Percentiles rank a stretch among this genome's conserved stretches.
Evolutionary conservation across 2,329 filamentous ascomycete genomes (phyloP).

Genomic region (Colletotrichum incanum): DNA sequence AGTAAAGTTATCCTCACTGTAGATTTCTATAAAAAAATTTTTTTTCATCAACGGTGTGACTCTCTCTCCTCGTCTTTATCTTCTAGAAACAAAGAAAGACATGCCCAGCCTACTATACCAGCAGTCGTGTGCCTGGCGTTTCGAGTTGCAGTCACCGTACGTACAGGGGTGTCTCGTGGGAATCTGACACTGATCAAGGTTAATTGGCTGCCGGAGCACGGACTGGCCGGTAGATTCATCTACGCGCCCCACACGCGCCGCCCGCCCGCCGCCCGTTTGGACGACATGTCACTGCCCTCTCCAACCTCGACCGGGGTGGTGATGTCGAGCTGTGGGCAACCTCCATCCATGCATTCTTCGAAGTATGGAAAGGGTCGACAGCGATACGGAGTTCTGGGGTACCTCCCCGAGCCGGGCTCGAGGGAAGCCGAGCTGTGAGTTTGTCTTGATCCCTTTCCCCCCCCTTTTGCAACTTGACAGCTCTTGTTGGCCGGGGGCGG

Average conservation of each 20-base stretch:
- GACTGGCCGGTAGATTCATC: background rate
- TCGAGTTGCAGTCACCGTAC: background rate
- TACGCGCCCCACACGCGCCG: background rate
- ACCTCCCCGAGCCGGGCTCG: conserved; percentile 35
- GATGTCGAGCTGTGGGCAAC: conserved; percentile 4
- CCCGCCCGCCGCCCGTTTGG: background rate
- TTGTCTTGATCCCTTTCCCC: background rate
- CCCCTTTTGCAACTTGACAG: background rate
- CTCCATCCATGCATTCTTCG: conserved; percentile 37
- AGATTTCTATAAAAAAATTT: background rate
- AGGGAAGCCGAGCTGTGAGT: conserved; percentile 39
- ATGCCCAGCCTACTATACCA: background rate
- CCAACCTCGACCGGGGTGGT: conserved; percentile 13
- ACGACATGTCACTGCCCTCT: conserved; percentile 22
- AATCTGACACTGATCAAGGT: background rate
- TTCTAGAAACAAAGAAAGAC: background rate
- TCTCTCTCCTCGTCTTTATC: background rate
- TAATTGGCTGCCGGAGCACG: conserved; percentile 1
- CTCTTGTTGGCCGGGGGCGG: no score
- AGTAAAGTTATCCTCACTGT: background rate
- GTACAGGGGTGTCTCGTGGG: background rate
- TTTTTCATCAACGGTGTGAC: no score
- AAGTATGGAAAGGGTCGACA: conserved; percentile 33
- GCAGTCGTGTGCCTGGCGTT: background rate
- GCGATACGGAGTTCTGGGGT: conserved; percentile 39